phyloP scores from a whole-genome alignment of 108 stramenopile genomes.

The Skeletonema costatum region DNA sequence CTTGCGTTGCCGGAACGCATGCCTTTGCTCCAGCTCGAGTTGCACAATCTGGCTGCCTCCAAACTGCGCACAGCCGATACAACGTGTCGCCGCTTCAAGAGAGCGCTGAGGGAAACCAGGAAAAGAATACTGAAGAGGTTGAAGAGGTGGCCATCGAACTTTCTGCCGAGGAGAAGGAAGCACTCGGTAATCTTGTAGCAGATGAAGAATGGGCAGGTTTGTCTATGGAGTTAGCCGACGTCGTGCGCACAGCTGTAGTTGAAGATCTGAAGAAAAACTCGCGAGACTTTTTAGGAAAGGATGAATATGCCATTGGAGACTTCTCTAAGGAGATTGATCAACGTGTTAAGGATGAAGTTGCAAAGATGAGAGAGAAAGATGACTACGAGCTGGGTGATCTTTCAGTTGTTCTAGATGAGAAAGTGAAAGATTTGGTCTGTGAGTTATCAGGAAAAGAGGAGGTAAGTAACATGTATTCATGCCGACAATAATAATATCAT shows the following conservation, averaged over 20 bases:
- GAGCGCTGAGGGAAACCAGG: slow-evolving; percentile 1
- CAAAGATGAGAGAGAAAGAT: slow-evolving; percentile 58
- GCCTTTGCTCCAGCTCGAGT: slow-evolving; percentile 8
- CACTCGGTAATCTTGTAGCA: slow-evolving; percentile 76
- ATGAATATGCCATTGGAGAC: slow-evolving; percentile 62
- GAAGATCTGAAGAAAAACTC: slow-evolving; percentile 86
- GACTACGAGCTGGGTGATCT: slow-evolving; percentile 61
- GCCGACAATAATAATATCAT: too few species aligned
- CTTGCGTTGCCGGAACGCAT: not conserved
- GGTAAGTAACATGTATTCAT: not conserved
- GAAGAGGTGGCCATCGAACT: slow-evolving; percentile 8
- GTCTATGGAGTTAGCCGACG: slow-evolving; percentile 79
- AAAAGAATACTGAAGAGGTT: not conserved
- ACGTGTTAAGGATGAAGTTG: slow-evolving; percentile 77
- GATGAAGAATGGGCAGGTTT: slow-evolving; percentile 85
- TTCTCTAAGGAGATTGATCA: slow-evolving; percentile 78
- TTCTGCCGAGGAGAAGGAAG: slow-evolving; percentile 49
- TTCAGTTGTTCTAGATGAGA: slow-evolving; percentile 70
- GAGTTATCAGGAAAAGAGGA: slow-evolving; percentile 76
- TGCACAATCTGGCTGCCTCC: not conserved
- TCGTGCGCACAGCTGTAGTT: slow-evolving; percentile 70
- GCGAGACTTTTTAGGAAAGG: slow-evolving; percentile 81
- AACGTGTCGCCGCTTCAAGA: not conserved
- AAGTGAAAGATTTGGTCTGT: slow-evolving; percentile 60
- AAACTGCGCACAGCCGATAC: not conserved